Percentiles rank a stretch among this genome's conserved stretches.
These are phyloP conservation scores for Climacium dendroides DNA, from an alignment of 225 moss, liverwort and hornwort species.

Conservation along the genomic window DNA sequence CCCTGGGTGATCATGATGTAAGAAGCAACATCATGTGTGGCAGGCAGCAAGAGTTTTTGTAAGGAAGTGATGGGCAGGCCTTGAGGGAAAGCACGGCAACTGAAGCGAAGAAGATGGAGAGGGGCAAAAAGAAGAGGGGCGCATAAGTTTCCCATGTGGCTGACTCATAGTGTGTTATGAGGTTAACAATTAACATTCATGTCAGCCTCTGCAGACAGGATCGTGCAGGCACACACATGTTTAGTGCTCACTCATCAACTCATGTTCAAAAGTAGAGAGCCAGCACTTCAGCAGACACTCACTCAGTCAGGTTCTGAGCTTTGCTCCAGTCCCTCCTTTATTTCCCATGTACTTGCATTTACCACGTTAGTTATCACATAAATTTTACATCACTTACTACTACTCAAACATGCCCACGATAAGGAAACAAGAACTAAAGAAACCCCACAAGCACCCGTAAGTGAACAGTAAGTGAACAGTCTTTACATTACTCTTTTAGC, in stretches of 20 bases:
- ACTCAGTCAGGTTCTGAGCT: background rate
- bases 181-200: background rate
- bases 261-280: background rate
- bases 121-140: too few species aligned
- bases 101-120: too few species aligned
- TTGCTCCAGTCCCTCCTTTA: background rate
- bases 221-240: background rate
- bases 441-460: too few species aligned
- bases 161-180: background rate
- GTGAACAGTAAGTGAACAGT: background rate
- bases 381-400: background rate
- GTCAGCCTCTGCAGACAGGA: background rate
- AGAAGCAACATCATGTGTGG: background rate
- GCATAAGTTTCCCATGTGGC: constrained; percentile 2
- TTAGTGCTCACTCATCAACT: background rate
- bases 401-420: too few species aligned
- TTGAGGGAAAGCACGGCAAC: background rate
- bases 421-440: too few species aligned
- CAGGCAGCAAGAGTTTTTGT: background rate
- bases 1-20: background rate
- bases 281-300: background rate
- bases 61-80: background rate
- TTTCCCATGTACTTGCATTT: background rate
- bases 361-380: background rate
- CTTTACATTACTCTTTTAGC: background rate